phyloP scores from a whole-genome alignment of 257 asterid genomes.

The Solanum peruvianum region DNA sequence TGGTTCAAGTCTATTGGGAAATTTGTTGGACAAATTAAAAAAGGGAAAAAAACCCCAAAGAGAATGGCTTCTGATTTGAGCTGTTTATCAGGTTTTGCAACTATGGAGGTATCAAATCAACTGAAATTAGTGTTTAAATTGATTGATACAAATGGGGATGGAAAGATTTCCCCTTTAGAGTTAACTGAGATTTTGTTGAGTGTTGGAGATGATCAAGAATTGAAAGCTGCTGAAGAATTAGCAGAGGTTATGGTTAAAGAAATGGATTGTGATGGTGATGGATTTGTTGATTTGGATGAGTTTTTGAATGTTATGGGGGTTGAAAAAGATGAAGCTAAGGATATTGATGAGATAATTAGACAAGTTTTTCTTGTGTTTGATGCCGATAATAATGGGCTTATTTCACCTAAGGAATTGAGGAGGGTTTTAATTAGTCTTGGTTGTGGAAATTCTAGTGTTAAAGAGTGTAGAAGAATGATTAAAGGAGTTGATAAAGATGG shows the following conservation, averaged over 20 bases:
- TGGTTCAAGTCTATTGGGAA: slow-evolving; percentile 18
- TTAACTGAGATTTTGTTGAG: slow-evolving; percentile 23
- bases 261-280: slow-evolving; percentile 65
- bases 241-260: slow-evolving; percentile 51
- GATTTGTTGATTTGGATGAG: slow-evolving; percentile 47
- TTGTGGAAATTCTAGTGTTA: slow-evolving; percentile 26
- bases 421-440: slow-evolving; percentile 45
- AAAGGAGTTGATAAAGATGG: slow-evolving; percentile 54
- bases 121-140: slow-evolving; percentile 43
- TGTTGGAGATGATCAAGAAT: slow-evolving; percentile 24
- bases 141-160: slow-evolving; percentile 61
- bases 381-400: slow-evolving; percentile 42
- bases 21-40: slow-evolving; percentile 4
- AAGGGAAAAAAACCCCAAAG: background rate
- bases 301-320: slow-evolving; percentile 37
- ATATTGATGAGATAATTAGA: slow-evolving; percentile 15
- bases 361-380: slow-evolving; percentile 55
- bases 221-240: slow-evolving; percentile 21
- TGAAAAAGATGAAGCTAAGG: slow-evolving; percentile 4
- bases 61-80: slow-evolving; percentile 11
- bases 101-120: slow-evolving; percentile 37
- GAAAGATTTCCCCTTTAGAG: slow-evolving; percentile 47
- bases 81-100: slow-evolving; percentile 23
- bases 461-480: slow-evolving; percentile 49
- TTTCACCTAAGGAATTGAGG: slow-evolving; percentile 43